Conservation (phyloP, 805 yeast species). For the Hemisphaericaspora nanyangensis region DNA sequence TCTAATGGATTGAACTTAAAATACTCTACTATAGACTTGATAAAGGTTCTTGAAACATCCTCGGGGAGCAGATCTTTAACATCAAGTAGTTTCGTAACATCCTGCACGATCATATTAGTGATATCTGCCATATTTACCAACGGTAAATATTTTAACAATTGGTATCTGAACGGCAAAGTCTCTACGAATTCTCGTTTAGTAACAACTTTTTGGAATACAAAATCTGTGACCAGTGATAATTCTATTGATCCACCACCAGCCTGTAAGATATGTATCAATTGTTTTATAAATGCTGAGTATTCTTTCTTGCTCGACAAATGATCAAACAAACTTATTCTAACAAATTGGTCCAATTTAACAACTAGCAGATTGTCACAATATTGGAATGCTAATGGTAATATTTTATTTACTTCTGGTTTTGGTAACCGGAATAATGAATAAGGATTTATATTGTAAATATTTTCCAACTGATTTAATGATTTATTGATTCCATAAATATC, state of each 20-base stretch:
- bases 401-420: neutral
- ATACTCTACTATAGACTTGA: neutral
- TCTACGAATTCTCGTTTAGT: neutral
- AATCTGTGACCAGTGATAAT: constrained; percentile 19
- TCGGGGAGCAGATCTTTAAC: neutral
- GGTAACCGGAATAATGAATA: constrained; percentile 4
- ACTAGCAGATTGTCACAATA: neutral
- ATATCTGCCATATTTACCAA: neutral
- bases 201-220: neutral
- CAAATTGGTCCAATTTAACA: neutral
- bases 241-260: constrained; percentile 9
- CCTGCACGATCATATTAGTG: constrained; percentile 1
- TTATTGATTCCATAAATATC: neutral
- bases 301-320: constrained; percentile 5
- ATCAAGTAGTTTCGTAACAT: neutral
- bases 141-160: neutral
- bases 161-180: neutral
- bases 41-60: neutral
- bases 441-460: constrained; percentile 3
- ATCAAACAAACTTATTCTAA: neutral
- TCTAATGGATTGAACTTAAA: neutral
- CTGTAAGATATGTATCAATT: constrained; percentile 9
- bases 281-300: constrained; percentile 9
- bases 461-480: neutral
- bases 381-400: neutral